Base-by-base conservation (phyloP, 2,329 filamentous ascomycete species). In the Talaromyces islandicus region DNA sequence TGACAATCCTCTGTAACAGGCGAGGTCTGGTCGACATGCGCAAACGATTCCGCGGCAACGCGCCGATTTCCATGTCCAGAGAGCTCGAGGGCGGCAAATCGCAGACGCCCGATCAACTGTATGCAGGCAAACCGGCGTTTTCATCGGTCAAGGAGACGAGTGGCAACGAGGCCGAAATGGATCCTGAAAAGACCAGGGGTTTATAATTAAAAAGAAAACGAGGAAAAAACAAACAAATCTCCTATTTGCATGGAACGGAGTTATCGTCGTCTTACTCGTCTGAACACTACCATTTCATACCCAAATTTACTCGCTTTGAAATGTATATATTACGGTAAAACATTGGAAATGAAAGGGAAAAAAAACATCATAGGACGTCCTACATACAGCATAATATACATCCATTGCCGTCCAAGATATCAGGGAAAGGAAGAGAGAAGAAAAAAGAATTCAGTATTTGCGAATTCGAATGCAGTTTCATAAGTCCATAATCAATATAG, bases 1-100 rank as follows among this genome's bases (percentile, higher is more conserved):
- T 57, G 32, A 24, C 19, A 4, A 46, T 21, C 24, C 17, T 24
- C 30, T 25, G 4, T 17, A 30, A 43, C 52, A 77, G 76, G 71
- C 89, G 93, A 65, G 94, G 94, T 65, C 86, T 96, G 86, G 89
- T 97, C 68, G 94, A 99, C 75, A 99, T 99, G 94, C 90, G 94
- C 74, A 97, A 97, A 80, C 89, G 94, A 35, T 97, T 99, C 78
- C 86, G 94, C 59, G 94, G 94, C 61, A 97, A 97, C 79, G 86
- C 91, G 74, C 92, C 94, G 58, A 87, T 96, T 65, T 82, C 85
- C 25, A 85, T 88, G 65, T 81, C 86, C 68, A 82, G 86, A 70
- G 81, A 88, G 65, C 75, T 84, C 60, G 87, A 90, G 66, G 78
- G 79, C 27, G 78, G 79, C 11, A 68, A 68, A 48, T 83, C 84